These are phyloP conservation scores for Fusarium pseudocircinatum DNA, from an alignment of 2,329 filamentous ascomycete species.

Conservation along the genomic window DNA sequence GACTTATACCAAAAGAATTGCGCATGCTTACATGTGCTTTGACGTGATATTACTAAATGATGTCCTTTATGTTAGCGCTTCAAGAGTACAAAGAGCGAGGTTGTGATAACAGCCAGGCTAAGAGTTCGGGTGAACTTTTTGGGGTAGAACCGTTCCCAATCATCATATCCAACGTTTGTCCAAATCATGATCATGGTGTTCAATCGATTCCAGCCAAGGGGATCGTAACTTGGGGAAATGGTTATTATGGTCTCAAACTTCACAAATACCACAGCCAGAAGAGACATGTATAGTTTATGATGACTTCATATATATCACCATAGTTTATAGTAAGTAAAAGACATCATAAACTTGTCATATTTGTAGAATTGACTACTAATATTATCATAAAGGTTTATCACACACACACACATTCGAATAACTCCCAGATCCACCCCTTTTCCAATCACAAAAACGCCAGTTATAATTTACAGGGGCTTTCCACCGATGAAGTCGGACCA, in stretches of 20 bases:
- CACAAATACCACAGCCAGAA: no score
- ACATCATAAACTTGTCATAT: neutral
- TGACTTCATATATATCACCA: no score
- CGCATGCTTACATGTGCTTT: neutral
- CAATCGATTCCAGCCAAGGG: neutral
- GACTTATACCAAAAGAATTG: neutral
- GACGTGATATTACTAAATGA: neutral
- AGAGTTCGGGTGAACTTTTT: no score
- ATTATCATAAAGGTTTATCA: slow-evolving; percentile 21
- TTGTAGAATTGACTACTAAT: neutral
- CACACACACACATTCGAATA: slow-evolving; percentile 10
- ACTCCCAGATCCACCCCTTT: slow-evolving; percentile 20
- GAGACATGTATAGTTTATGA: no score
- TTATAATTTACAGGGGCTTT: slow-evolving; percentile 74
- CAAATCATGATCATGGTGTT: neutral
- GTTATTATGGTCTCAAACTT: no score
- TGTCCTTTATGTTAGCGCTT: neutral
- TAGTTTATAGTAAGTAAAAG: neutral
- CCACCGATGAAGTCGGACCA: slow-evolving; percentile 97
- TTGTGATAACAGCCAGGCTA: neutral
- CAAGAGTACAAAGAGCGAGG: neutral
- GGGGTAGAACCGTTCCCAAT: neutral
- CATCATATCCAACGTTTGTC: neutral
- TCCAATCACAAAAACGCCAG: slow-evolving; percentile 39
- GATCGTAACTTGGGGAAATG: no score